These are phyloP conservation scores for Balakata baccata DNA, from an alignment of 345 rosid species.

Conservation along the genomic window DNA sequence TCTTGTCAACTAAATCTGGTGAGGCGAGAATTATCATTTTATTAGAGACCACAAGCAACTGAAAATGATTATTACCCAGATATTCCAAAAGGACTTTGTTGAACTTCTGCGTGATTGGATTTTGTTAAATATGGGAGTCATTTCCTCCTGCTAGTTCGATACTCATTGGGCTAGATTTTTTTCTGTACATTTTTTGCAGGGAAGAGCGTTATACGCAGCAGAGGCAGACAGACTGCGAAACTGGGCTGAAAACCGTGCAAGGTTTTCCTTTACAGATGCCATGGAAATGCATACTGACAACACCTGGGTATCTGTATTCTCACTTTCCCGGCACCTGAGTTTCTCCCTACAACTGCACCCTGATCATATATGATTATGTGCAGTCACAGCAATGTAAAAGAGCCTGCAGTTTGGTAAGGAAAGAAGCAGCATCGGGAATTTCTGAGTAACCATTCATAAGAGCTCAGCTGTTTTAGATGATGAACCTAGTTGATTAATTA, in stretches of 20 bases:
- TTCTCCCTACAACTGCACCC: not conserved
- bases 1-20: not conserved
- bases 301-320: slow-evolving; percentile 89
- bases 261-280: slow-evolving; percentile 79
- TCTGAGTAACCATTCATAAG: not conserved
- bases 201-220: slow-evolving; percentile 85
- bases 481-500: not conserved
- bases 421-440: not conserved
- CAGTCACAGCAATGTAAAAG: not conserved
- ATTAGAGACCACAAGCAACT: not conserved
- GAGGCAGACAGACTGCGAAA: slow-evolving; percentile 82
- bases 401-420: not conserved
- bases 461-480: slow-evolving; percentile 14
- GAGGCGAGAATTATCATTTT: not conserved
- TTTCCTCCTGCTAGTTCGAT: not conserved
- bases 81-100: too few relatives aligned
- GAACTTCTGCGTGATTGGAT: too few relatives aligned
- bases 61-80: not conserved
- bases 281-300: slow-evolving; percentile 93
- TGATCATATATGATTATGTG: not conserved
- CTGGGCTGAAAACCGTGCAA: slow-evolving; percentile 88
- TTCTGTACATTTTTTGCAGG: slow-evolving; percentile 33
- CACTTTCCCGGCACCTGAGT: slow-evolving; percentile 64
- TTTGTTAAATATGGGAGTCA: not conserved
- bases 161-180: not conserved